These are phyloP conservation scores for Carex cristatella DNA, from an alignment of 176 grass and related monocot genomes.

Conservation along the genomic window DNA sequence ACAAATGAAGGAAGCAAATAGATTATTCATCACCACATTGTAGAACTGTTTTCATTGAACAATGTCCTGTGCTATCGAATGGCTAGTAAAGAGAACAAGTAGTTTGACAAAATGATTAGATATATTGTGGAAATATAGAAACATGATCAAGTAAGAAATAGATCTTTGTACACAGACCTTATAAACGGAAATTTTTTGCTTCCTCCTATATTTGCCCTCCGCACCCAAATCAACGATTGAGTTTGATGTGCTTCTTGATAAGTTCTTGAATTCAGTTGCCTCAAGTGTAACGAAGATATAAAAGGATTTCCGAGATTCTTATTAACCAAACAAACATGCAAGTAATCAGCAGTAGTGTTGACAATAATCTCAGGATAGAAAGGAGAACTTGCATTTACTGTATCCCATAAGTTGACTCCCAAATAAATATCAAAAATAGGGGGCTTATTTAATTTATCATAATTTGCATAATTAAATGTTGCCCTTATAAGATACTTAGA, in stretches of 20 bases:
- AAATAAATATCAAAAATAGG: conserved; percentile 43
- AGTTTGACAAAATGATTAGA: no score
- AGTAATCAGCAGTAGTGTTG: conserved; percentile 23
- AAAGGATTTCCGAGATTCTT: conserved; percentile 33
- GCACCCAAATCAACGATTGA: conserved; percentile 1
- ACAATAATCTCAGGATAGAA: conserved; percentile 35
- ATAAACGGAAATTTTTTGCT: not conserved
- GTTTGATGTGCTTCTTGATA: conserved; percentile 28
- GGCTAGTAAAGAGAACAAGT: no score
- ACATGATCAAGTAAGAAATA: not conserved
- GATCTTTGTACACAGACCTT: conserved; percentile 15
- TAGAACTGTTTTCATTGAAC: not conserved
- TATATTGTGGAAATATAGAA: not conserved
- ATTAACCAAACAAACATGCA: conserved; percentile 43
- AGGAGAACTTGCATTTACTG: not conserved
- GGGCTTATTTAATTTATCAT: conserved; percentile 26
- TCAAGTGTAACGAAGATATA: conserved; percentile 41
- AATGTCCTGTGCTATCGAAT: no score
- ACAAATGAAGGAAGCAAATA: no score
- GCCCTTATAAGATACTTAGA: conserved; percentile 44
- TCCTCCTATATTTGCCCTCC: not conserved
- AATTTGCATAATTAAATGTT: conserved; percentile 48
- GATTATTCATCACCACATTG: not conserved
- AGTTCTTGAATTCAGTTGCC: conserved; percentile 4
- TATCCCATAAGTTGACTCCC: conserved; percentile 32